Percentiles rank a stretch among this genome's conserved stretches.
These are phyloP conservation scores for Aspergillus calidoustus DNA, from an alignment of 2,329 filamentous ascomycete species.

Conservation along the genomic window DNA sequence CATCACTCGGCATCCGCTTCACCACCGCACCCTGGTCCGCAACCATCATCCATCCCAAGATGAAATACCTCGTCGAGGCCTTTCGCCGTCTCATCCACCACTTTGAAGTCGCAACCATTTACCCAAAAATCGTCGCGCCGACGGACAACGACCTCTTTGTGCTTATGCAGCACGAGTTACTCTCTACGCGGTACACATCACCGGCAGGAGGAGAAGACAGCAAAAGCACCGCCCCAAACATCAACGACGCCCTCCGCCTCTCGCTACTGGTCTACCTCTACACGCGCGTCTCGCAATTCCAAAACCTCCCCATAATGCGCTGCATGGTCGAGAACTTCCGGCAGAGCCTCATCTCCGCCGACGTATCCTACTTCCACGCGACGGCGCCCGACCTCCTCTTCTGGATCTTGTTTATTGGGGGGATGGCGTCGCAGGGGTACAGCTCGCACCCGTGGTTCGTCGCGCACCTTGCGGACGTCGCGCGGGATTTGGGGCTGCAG, in stretches of 20 bases:
- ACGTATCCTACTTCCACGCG: background rate
- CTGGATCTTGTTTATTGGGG: constrained; percentile 12
- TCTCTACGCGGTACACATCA: background rate
- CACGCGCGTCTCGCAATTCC: constrained; percentile 1
- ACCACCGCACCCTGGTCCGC: background rate
- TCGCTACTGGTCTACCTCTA: constrained; percentile 10
- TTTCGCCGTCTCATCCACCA: background rate
- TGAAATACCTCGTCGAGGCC: background rate
- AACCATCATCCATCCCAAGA: background rate
- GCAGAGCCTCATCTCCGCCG: background rate
- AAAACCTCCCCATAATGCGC: constrained; percentile 3
- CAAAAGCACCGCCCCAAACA: background rate
- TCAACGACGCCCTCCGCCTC: constrained; percentile 7
- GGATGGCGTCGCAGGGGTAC: constrained; percentile 9
- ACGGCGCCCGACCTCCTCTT: constrained; percentile 8
- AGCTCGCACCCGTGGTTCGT: constrained; percentile 4
- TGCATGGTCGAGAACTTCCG: background rate
- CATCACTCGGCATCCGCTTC: background rate
- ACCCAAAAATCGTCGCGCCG: background rate
- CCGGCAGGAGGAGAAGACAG: background rate
- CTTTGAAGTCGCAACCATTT: background rate
- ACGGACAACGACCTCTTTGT: constrained; percentile 14
- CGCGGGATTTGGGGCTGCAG: background rate
- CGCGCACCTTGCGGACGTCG: background rate
- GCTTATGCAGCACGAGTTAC: constrained; percentile 1